These are phyloP conservation scores for Cryptosporidium canis DNA, from an alignment of 169 alveolate species.

Conservation along the genomic window DNA sequence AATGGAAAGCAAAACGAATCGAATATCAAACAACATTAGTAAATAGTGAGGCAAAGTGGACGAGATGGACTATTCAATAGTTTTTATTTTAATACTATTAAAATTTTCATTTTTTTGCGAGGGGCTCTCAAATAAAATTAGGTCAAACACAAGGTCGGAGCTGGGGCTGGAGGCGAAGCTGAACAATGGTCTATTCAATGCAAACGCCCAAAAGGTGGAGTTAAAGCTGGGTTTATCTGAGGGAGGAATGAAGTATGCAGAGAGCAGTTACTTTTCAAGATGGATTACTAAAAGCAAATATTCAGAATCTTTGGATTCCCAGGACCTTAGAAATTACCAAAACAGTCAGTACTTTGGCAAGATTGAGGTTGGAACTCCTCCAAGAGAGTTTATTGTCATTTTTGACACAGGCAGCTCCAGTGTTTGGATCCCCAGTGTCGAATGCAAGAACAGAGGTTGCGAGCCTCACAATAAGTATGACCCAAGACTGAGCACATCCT, in stretches of 20 bases:
- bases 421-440: constrained; percentile 87
- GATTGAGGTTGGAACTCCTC: constrained; percentile 88
- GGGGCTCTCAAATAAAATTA: constrained; percentile 46
- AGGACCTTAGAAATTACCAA: constrained; percentile 86
- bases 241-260: constrained; percentile 10
- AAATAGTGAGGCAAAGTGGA: neutral
- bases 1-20: neutral
- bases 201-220: constrained; percentile 57
- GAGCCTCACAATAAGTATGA: constrained; percentile 85
- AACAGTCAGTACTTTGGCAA: constrained; percentile 91
- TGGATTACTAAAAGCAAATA: constrained; percentile 58
- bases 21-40: neutral
- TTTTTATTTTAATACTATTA: neutral
- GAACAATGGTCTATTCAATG: constrained; percentile 15
- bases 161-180: constrained; percentile 18
- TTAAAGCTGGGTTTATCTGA: constrained; percentile 3
- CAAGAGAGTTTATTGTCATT: constrained; percentile 86
- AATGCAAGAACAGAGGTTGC: constrained; percentile 86
- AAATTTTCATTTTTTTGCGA: constrained; percentile 4
- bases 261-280: constrained; percentile 19
- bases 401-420: constrained; percentile 91
- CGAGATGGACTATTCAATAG: neutral
- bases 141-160: neutral
- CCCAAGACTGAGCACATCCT: constrained; percentile 82
- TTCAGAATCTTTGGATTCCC: constrained; percentile 70